Evolutionary conservation across 768 basidiomycete genomes (phyloP).

Genomic region (Goffeauzyma gilvescens): DNA sequence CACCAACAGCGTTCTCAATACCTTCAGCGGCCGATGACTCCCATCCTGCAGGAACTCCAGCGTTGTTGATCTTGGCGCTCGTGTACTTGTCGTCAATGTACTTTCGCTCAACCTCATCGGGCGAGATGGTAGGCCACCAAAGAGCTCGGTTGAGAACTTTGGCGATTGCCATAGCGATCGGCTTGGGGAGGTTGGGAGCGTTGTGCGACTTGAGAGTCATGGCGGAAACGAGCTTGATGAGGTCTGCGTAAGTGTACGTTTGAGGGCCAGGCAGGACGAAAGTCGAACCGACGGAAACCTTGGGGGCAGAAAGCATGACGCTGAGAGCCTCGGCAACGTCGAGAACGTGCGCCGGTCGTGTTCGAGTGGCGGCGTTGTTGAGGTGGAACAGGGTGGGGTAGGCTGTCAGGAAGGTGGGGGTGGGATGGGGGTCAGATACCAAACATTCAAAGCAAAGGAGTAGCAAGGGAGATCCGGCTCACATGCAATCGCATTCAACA

Average conservation of each 20-base stretch:
- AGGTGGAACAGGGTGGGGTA: slow-evolving; percentile 89
- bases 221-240: slow-evolving; percentile 44
- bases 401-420: no score
- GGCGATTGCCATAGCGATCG: slow-evolving; percentile 46
- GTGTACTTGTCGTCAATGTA: slow-evolving; percentile 55
- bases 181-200: slow-evolving; percentile 59
- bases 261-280: slow-evolving; percentile 75
- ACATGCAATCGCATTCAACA: slow-evolving; percentile 83
- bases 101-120: slow-evolving; percentile 75
- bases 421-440: no score
- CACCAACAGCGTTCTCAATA: slow-evolving; percentile 21
- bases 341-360: slow-evolving; percentile 80
- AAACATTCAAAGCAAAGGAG: slow-evolving; percentile 6
- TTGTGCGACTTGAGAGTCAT: slow-evolving; percentile 61
- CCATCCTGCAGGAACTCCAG: slow-evolving; percentile 19
- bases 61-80: slow-evolving; percentile 24
- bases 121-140: slow-evolving; percentile 85
- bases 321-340: slow-evolving; percentile 88
- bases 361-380: slow-evolving; percentile 66
- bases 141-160: slow-evolving; percentile 43
- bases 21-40: not conserved
- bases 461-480: slow-evolving; percentile 35
- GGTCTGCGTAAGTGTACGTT: slow-evolving; percentile 52
- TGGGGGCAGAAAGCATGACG: slow-evolving; percentile 46
- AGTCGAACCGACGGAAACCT: slow-evolving; percentile 39